Percentiles rank a stretch among this genome's conserved stretches.
These are phyloP conservation scores for Lactarius pseudohatsudake DNA, from an alignment of 768 basidiomycete genomes.

Conservation along the genomic window DNA sequence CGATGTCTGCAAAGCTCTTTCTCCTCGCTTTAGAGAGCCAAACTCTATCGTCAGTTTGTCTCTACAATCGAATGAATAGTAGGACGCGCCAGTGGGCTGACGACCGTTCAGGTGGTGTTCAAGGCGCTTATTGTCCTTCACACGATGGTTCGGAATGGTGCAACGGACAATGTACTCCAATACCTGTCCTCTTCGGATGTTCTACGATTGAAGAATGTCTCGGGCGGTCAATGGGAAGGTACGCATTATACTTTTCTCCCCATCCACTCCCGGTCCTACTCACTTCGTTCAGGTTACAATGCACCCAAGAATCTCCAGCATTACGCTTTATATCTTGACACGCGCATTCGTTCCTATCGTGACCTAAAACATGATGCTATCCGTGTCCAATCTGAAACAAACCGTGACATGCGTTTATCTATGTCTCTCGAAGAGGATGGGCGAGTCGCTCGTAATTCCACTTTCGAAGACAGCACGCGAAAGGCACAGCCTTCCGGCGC, in stretches of 20 bases:
- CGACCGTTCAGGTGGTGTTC: slow-evolving; percentile 79
- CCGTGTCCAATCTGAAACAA: slow-evolving; percentile 88
- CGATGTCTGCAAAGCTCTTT: slow-evolving; percentile 89
- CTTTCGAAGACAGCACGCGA: slow-evolving; percentile 23
- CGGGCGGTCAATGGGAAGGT: slow-evolving; percentile 90
- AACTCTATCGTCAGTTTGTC: slow-evolving; percentile 75
- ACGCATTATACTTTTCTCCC: slow-evolving; percentile 23
- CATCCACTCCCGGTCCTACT: not conserved
- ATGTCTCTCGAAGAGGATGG: slow-evolving; percentile 58
- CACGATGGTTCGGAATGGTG: slow-evolving; percentile 95
- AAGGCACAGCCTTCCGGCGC: not conserved
- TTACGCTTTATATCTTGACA: slow-evolving; percentile 87
- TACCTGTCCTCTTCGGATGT: slow-evolving; percentile 82
- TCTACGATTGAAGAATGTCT: slow-evolving; percentile 78
- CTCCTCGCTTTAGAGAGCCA: slow-evolving; percentile 83
- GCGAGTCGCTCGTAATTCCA: slow-evolving; percentile 15
- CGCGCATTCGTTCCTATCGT: slow-evolving; percentile 82
- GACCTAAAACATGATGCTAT: slow-evolving; percentile 95
- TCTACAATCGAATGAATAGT: not conserved
- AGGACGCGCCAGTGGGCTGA: slow-evolving; percentile 12
- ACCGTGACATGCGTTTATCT: slow-evolving; percentile 78
- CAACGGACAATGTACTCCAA: slow-evolving; percentile 87
- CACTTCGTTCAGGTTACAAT: slow-evolving; percentile 60
- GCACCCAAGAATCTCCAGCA: slow-evolving; percentile 83
- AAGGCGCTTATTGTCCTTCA: slow-evolving; percentile 95